These are phyloP conservation scores for Nepenthes mirabilis DNA, from an alignment of 148 eudicot species.

Conservation along the genomic window DNA sequence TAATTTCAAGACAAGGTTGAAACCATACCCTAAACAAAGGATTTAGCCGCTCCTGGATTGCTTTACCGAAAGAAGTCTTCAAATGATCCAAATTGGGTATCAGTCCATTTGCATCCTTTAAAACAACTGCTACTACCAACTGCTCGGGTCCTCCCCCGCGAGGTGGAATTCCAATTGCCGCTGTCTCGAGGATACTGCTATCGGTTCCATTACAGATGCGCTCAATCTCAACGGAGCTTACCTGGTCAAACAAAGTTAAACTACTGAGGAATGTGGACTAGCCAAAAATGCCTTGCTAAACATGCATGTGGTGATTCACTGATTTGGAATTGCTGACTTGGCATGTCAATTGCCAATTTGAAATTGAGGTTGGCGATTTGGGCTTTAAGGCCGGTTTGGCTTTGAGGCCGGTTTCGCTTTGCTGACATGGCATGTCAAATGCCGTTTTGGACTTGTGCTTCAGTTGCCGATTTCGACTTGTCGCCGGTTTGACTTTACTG, in stretches of 20 bases:
- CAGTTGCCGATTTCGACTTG: too few species aligned
- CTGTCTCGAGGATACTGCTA: constrained; percentile 61
- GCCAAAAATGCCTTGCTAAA: background rate
- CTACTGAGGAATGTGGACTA: background rate
- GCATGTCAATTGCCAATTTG: too few species aligned
- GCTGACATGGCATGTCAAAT: too few species aligned
- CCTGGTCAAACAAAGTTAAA: constrained; percentile 28
- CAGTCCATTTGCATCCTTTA: constrained; percentile 29
- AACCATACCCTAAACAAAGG: constrained; percentile 70
- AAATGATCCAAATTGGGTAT: constrained; percentile 27
- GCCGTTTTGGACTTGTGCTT: too few species aligned
- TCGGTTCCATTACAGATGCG: constrained; percentile 65
- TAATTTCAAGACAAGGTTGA: background rate
- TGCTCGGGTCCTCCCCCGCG: constrained; percentile 83
- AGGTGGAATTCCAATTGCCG: constrained; percentile 86
- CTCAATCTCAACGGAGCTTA: constrained; percentile 90
- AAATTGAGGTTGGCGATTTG: too few species aligned
- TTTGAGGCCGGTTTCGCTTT: too few species aligned
- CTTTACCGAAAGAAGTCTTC: constrained; percentile 51
- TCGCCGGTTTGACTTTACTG: too few species aligned
- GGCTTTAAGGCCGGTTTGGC: too few species aligned
- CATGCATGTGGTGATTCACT: background rate
- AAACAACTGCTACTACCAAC: constrained; percentile 64
- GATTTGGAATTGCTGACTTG: too few species aligned
- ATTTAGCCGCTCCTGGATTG: constrained; percentile 72